Percentiles rank a stretch among this genome's conserved stretches.
These are phyloP conservation scores for Apostasia shenzhenica DNA, from an alignment of 106 monocot genomes.

Conservation along the genomic window DNA sequence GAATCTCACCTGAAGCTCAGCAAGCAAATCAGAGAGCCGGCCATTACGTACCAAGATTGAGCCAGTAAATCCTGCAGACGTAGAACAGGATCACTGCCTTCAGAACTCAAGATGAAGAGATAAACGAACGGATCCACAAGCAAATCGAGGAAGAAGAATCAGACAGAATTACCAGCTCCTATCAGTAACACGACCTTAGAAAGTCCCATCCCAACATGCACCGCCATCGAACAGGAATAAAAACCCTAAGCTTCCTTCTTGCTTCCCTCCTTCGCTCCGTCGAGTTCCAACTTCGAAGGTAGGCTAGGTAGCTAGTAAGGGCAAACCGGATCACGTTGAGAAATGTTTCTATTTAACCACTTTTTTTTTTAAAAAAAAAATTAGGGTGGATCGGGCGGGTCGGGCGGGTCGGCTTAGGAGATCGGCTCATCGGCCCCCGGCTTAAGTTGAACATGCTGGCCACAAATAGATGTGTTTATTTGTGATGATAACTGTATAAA, in stretches of 20 bases:
- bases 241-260: not conserved
- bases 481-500: too few relatives aligned
- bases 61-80: constrained; percentile 38
- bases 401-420: too few relatives aligned
- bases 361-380: too few relatives aligned
- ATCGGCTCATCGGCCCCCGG: too few relatives aligned
- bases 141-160: not conserved
- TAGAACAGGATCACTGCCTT: not conserved
- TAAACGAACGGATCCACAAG: not conserved
- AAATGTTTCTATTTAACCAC: too few relatives aligned
- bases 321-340: not conserved
- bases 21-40: constrained; percentile 48
- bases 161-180: constrained; percentile 46
- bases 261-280: not conserved
- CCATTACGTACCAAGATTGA: constrained; percentile 60
- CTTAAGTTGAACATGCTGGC: too few relatives aligned
- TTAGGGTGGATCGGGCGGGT: too few relatives aligned
- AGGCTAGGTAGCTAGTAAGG: not conserved
- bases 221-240: constrained; percentile 34
- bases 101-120: constrained; percentile 1
- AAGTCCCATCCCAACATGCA: constrained; percentile 67
- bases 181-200: constrained; percentile 44
- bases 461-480: too few relatives aligned
- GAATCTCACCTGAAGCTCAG: constrained; percentile 61
- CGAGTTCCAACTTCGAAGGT: not conserved